Base-by-base conservation (phyloP, 768 basidiomycete species). In the Lepiota venenata region DNA sequence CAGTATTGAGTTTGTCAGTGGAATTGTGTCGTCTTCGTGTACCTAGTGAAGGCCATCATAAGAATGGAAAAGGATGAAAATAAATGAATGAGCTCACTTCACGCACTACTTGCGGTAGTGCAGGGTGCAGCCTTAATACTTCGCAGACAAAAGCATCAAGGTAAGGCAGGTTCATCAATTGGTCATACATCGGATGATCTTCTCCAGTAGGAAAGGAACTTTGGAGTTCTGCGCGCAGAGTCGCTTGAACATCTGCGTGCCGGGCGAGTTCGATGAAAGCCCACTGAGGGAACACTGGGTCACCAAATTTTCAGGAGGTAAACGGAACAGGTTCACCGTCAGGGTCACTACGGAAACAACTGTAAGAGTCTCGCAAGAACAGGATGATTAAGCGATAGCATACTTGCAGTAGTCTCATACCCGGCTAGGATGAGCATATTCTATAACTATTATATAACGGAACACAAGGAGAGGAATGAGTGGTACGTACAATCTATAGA, bases 361-460 rank as follows among this genome's bases (percentile, higher is more conserved):
- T 6, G 25, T 35, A 49, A 20, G 25, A 11, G 7, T 11, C 25
- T 8, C 15, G 37, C 7, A 1, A 20, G 18, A 16, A 2, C 27
- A 22, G 3, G 36, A 9, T 10, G 16, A 6, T 3, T 2, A 32
- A 2, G 32, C 3, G 32, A 8, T 11, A 32, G 64, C 72, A 48
- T 57, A 76, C 75, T 71, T 1, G 76, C 74, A 1, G 80, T 82
- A 2, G 80, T 81, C 64, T 82, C 80, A 50, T 82, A 82, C 32
- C 79, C 79, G 66, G 60, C 47, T n/a, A 60, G 22, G 40, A 48
- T 42, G 21, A 59, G 16, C 25, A 49, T 53, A 18, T 15, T 55
- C 32, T 45, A 25, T 27, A 15, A 32, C 7, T 45, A 18, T 37
- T 3, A 14, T 12, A 20, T 32, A 18, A 5, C 25, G 5, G 25